phyloP scores from a whole-genome alignment of 805 yeast species.

The Kuraishia piskuri region DNA sequence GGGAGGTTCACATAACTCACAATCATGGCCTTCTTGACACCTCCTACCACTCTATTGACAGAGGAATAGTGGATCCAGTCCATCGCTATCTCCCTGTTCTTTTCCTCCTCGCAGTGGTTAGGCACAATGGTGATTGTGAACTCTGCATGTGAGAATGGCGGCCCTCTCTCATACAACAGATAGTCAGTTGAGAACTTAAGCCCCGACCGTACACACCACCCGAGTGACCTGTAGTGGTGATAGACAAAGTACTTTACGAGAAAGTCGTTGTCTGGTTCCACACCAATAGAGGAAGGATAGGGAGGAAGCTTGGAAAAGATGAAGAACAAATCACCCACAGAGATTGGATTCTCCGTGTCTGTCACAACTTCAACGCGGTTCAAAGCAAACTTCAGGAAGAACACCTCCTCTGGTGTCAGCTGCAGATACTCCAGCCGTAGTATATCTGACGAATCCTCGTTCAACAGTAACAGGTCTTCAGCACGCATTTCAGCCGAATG shows the following conservation, averaged over 20 bases:
- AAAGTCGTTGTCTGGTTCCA: slow-evolving; percentile 25
- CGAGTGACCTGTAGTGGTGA: slow-evolving; percentile 78
- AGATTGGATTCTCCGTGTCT: neutral
- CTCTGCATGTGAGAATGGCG: slow-evolving; percentile 93
- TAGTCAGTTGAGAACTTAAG: slow-evolving; percentile 88
- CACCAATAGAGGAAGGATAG: neutral
- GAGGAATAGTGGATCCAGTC: slow-evolving; percentile 60
- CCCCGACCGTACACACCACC: slow-evolving; percentile 94
- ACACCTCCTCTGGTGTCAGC: slow-evolving; percentile 65
- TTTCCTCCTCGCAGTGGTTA: slow-evolving; percentile 20
- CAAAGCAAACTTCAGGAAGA: slow-evolving; percentile 48
- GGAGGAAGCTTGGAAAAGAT: neutral
- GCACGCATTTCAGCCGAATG: slow-evolving; percentile 14
- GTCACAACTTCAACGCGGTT: slow-evolving; percentile 20
- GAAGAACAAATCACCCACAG: neutral
- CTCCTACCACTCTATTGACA: slow-evolving; percentile 72
- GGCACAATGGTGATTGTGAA: slow-evolving; percentile 54
- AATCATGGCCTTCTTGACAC: slow-evolving; percentile 75
- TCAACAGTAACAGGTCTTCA: slow-evolving; percentile 27
- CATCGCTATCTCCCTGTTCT: slow-evolving; percentile 17
- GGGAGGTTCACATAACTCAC: slow-evolving; percentile 60
- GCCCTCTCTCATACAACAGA: slow-evolving; percentile 81
- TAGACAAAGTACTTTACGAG: slow-evolving; percentile 61
- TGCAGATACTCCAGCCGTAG: slow-evolving; percentile 44
- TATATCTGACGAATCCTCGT: slow-evolving; percentile 15